Percentiles rank a stretch among this genome's conserved stretches.
phyloP scores from a whole-genome alignment of 306 rosid genomes.

The Lathyrus aphaca region DNA sequence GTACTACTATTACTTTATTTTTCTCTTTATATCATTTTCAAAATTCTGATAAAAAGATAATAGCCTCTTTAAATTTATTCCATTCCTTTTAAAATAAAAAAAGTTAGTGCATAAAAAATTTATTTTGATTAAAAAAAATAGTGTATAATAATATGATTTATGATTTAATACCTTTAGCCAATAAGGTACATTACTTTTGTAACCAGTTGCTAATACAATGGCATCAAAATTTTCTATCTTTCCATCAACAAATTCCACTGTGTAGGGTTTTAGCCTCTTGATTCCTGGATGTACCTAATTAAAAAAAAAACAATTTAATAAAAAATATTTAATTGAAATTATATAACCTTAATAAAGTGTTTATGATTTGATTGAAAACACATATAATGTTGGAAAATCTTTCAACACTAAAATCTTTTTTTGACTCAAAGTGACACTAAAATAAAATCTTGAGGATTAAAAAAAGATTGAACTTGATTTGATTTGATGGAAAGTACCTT shows the following conservation, averaged over 20 bases:
- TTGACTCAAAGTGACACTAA: not conserved
- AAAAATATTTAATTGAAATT: not conserved
- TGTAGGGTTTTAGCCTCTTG: constrained; percentile 58
- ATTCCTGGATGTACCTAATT: constrained; percentile 68
- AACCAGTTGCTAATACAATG: constrained; percentile 80
- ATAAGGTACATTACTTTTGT: constrained; percentile 82
- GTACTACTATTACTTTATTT: not conserved
- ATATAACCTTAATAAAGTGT: not conserved
- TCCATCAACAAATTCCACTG: constrained; percentile 66
- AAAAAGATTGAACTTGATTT: constrained; percentile 34
- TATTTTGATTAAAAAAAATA: not conserved
- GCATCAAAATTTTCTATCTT: constrained; percentile 59
- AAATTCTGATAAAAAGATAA: not conserved
- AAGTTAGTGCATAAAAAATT: not conserved
- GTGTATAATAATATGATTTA: constrained; percentile 1
- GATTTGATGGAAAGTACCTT: constrained; percentile 55
- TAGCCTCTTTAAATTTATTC: constrained; percentile 17
- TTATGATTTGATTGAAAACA: constrained; percentile 29
- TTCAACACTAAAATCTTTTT: constrained; percentile 8
- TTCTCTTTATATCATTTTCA: constrained; percentile 24
- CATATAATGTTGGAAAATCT: constrained; percentile 17
- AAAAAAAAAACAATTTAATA: constrained; percentile 14
- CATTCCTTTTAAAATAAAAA: not conserved
- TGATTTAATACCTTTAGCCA: constrained; percentile 71
- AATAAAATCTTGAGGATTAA: constrained; percentile 17